phyloP scores from a whole-genome alignment of 192 early-diverging fungal species.

The Coemansia sp. region DNA sequence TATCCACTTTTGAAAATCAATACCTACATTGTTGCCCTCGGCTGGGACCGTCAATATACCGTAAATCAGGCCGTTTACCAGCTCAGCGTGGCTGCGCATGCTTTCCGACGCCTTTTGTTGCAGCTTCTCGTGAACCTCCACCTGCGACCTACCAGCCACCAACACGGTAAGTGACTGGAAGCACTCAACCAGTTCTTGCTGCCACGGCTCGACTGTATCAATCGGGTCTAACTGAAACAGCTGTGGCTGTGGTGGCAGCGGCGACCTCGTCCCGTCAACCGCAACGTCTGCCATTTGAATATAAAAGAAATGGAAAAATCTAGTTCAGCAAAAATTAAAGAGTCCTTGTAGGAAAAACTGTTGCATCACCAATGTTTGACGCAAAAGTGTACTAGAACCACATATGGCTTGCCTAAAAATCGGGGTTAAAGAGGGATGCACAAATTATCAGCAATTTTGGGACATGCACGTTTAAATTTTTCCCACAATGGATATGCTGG shows the following conservation, averaged over 20 bases:
- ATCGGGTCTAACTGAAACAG: slow-evolving; percentile 53
- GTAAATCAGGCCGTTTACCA: slow-evolving; percentile 64
- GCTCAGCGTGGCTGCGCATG: slow-evolving; percentile 52
- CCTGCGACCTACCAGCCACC: slow-evolving; percentile 48
- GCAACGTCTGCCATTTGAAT: slow-evolving; percentile 1
- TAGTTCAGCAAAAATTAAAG: too few relatives aligned
- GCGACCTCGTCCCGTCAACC: slow-evolving; percentile 8
- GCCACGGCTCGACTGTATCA: slow-evolving; percentile 51
- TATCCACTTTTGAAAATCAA: background rate
- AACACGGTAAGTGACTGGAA: slow-evolving; percentile 28
- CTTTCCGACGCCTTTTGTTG: slow-evolving; percentile 60
- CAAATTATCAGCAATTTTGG: background rate
- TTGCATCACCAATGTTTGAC: too few relatives aligned
- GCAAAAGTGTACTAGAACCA: too few relatives aligned
- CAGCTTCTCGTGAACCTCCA: slow-evolving; percentile 63
- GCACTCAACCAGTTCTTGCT: slow-evolving; percentile 54
- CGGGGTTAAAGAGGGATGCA: background rate
- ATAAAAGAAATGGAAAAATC: background rate
- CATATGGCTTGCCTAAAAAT: background rate
- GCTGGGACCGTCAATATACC: slow-evolving; percentile 56
- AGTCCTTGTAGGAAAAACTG: too few relatives aligned
- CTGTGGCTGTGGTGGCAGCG: slow-evolving; percentile 33
- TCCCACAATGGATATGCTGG: background rate
- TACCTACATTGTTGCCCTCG: slow-evolving; percentile 36
- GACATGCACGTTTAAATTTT: background rate